Evolutionary conservation across 2,329 filamentous ascomycete genomes (phyloP).

Genomic region (Trichoderma lentiforme): DNA sequence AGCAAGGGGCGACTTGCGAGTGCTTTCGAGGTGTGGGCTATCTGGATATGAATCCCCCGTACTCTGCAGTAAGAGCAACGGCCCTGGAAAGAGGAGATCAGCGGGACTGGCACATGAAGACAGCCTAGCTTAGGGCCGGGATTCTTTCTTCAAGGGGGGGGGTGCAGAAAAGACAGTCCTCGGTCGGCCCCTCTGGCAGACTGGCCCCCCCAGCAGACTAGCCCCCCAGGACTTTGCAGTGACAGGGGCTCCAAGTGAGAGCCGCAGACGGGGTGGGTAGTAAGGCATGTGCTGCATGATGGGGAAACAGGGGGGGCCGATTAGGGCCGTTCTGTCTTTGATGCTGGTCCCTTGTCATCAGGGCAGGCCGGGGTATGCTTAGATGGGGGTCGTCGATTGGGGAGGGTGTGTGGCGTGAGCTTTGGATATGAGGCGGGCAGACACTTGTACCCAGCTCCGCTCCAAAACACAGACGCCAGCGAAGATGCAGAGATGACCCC

Average conservation of each 20-base stretch:
- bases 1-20: constrained; percentile 13
- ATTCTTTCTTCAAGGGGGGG: constrained; percentile 7
- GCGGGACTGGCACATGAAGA: constrained; percentile 20
- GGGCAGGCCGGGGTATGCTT: constrained; percentile 10
- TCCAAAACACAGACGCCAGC: constrained; percentile 6
- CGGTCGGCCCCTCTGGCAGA: constrained; percentile 1
- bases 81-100: constrained; percentile 19
- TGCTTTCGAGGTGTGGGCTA: constrained; percentile 17
- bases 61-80: constrained; percentile 16
- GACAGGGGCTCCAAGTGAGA: constrained; percentile 17
- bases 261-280: constrained; percentile 16
- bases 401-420: constrained; percentile 6
- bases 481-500: constrained; percentile 8
- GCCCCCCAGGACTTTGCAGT: constrained; percentile 13
- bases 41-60: constrained; percentile 17
- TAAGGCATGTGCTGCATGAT: constrained; percentile 19
- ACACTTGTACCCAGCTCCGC: constrained; percentile 10
- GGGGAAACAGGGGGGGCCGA: constrained; percentile 19
- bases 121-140: constrained; percentile 13
- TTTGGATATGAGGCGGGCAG: constrained; percentile 14
- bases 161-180: constrained; percentile 3
- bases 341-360: constrained; percentile 11
- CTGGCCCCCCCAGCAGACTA: not conserved
- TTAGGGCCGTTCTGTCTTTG: constrained; percentile 19
- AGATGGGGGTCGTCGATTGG: constrained; percentile 16